Evolutionary conservation across 768 basidiomycete species (phyloP).

Genomic region (Suillus discolor): DNA sequence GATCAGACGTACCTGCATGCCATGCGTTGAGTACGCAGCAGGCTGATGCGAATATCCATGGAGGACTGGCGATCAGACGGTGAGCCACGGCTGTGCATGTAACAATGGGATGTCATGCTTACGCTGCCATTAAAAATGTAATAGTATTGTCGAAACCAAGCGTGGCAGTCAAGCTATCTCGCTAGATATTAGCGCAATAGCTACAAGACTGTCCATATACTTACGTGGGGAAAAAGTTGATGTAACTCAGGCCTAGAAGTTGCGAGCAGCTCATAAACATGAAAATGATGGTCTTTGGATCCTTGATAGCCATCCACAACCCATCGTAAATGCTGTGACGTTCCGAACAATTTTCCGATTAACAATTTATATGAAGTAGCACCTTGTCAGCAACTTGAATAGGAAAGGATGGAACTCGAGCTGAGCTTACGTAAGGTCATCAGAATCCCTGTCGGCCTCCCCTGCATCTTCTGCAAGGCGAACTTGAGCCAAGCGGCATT

Average conservation of each 20-base stretch:
- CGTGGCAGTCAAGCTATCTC: constrained; percentile 52
- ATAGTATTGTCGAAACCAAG: constrained; percentile 62
- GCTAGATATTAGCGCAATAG: neutral
- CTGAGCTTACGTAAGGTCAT: constrained; percentile 17
- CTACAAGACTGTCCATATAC: constrained; percentile 12
- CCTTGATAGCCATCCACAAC: constrained; percentile 56
- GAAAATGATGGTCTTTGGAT: constrained; percentile 56
- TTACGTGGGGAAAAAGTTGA: constrained; percentile 61
- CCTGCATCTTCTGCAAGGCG: constrained; percentile 70
- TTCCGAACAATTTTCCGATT: neutral
- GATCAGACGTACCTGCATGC: constrained; percentile 45
- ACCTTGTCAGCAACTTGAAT: neutral
- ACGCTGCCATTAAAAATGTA: constrained; percentile 65
- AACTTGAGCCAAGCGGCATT: constrained; percentile 64
- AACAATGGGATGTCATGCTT: constrained; percentile 20
- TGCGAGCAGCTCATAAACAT: constrained; percentile 52
- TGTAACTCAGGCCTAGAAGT: constrained; percentile 58
- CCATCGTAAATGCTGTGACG: constrained; percentile 48
- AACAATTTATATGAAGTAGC: neutral
- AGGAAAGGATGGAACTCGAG: neutral
- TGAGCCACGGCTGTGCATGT: neutral
- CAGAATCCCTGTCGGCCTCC: constrained; percentile 58
- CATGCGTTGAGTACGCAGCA: constrained; percentile 54
- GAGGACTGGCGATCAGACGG: constrained; percentile 44
- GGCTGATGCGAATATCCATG: constrained; percentile 60